Evolutionary conservation across 2,329 filamentous ascomycete genomes (phyloP), one percentile per base, ranked within the genome.

Genomic region (Trichoderma sp.): DNA sequence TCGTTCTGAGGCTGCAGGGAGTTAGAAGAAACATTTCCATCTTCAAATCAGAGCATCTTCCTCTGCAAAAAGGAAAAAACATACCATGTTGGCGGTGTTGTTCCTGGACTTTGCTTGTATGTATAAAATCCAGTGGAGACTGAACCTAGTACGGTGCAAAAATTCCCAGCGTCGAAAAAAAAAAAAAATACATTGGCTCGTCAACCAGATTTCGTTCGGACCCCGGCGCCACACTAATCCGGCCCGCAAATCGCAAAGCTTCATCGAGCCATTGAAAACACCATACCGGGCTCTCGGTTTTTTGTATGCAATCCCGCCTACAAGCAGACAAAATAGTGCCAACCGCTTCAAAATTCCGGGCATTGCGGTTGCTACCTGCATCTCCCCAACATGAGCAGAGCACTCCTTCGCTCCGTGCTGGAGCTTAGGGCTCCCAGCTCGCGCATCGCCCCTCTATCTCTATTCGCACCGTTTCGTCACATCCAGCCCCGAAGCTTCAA

Each of bases 1-100:
- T 83, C 92, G 83, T 94, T 94, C 86, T 95, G 92, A 87, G 92
- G 92, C 91, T 92, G 84, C 78, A 72, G 66, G 70, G 71, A 39
- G 67, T 79, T 74, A 79, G 76, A 68, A 43, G 60, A 30, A 6
- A 15, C 57, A 36, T 65, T 73, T 30, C 47, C 28, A 57, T 61
- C 5, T 7, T 18, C 36, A 7, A 36, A 30, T 21, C 24, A 28
- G 3, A 28, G 2, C 12, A 8, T 14, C 15, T 47, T 57, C 30
- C 24, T n/a, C 70, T 65, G 7, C 18, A 18, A 18, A 6, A 60
- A 24, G 24, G 7, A 11, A 65, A 51, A 15, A 56, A 74, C 80
- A 62, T 77, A 81, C 79, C 80, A 82, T 82, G 51, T 74, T 81
- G 76, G 76, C 72, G 56, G 61, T 67, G 47, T 71, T 64, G 58